Conservation (phyloP, 2,329 filamentous ascomycete species). For the Diaporthe nobilis region DNA sequence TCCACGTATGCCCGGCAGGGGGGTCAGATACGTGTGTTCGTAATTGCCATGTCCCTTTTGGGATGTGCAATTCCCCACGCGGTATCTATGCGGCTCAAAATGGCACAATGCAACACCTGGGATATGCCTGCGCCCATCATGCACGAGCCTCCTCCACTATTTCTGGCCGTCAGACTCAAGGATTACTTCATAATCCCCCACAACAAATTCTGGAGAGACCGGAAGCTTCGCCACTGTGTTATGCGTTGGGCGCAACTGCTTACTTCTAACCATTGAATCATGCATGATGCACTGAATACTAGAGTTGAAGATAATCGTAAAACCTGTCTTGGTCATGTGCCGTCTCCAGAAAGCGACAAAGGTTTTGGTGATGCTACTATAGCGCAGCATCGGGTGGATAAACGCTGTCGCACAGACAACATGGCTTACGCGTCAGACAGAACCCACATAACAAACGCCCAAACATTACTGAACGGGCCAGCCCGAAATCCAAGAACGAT, state of each 20-base stretch:
- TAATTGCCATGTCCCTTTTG: slow-evolving; percentile 18
- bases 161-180: not conserved
- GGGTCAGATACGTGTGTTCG: slow-evolving; percentile 3
- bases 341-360: not conserved
- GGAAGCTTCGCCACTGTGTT: not conserved
- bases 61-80: slow-evolving; percentile 18
- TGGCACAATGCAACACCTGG: slow-evolving; percentile 8
- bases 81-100: slow-evolving; percentile 33
- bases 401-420: slow-evolving; percentile 8
- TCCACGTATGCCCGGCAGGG: slow-evolving; percentile 20
- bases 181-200: not conserved
- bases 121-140: slow-evolving; percentile 9
- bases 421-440: slow-evolving; percentile 18
- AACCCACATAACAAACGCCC: not conserved
- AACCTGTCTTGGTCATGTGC: not conserved
- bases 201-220: not conserved
- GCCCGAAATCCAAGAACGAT: slow-evolving; percentile 17
- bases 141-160: slow-evolving; percentile 18
- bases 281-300: not conserved
- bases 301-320: not conserved
- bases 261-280: not conserved
- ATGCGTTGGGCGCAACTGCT: not conserved
- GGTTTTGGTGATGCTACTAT: slow-evolving; percentile 10
- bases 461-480: slow-evolving; percentile 18
- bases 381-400: slow-evolving; percentile 24